Conservation (phyloP, 2,329 filamentous ascomycete genomes). For the Penicillium sp. region DNA sequence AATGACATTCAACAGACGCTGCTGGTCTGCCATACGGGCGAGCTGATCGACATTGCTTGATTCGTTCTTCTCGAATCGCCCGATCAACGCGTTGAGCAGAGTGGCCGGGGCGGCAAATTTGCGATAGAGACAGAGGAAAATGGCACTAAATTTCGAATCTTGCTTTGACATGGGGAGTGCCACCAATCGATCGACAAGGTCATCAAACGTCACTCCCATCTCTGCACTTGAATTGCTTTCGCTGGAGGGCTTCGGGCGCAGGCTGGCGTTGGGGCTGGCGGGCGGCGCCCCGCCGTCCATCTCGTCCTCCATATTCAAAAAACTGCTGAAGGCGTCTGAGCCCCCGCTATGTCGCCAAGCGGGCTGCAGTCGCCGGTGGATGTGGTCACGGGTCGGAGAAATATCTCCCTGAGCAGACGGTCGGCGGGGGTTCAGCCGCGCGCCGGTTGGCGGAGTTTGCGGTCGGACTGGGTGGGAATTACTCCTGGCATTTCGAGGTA, state of each 20-base stretch:
- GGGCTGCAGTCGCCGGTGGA: constrained; percentile 29
- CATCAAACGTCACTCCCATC: constrained; percentile 48
- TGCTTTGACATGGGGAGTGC: constrained; percentile 73
- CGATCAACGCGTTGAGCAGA: constrained; percentile 66
- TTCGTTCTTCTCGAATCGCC: constrained; percentile 63
- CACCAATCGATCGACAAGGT: constrained; percentile 81
- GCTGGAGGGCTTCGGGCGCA: constrained; percentile 29
- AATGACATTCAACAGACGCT: constrained; percentile 75
- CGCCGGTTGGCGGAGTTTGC: constrained; percentile 38
- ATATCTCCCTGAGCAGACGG: constrained; percentile 25
- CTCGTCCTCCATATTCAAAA: constrained; percentile 42
- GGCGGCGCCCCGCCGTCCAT: constrained; percentile 25
- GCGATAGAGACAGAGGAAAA: constrained; percentile 88
- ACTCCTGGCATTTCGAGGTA: constrained; percentile 45
- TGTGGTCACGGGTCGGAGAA: constrained; percentile 26
- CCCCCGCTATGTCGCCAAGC: constrained; percentile 37
- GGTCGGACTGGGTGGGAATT: constrained; percentile 46
- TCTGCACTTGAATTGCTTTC: constrained; percentile 29
- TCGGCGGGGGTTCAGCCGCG: constrained; percentile 30
- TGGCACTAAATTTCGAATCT: constrained; percentile 81
- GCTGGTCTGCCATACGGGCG: constrained; percentile 70
- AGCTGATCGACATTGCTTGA: constrained; percentile 66
- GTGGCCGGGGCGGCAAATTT: constrained; percentile 81
- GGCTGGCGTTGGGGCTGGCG: constrained; percentile 24
- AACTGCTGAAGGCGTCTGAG: constrained; percentile 39